Base-by-base conservation (phyloP, 2,329 filamentous ascomycete genomes). In the Alternaria novae-zelandiae region DNA sequence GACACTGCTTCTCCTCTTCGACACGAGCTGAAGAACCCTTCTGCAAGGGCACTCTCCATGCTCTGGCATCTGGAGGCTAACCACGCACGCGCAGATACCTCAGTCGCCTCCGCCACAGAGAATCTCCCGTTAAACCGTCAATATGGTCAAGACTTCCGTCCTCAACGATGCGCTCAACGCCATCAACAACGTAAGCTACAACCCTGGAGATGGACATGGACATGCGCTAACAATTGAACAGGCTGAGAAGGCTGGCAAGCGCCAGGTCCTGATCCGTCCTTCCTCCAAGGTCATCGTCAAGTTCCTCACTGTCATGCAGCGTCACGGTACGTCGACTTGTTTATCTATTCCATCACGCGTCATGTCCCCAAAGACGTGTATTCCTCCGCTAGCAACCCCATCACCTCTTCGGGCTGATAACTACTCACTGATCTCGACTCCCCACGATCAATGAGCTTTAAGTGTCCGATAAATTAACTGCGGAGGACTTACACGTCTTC, bases 241-340 rank as follows among this genome's bases (percentile, higher is more conserved):
- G 36, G 58, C 96, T 89, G 96, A 99, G 90, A 98, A 99, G 92
- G 88, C 92, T 79, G 96, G 96, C 87, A 98, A 98, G 92, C 94
- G 96, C 82, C 96, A 99, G 88, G 96, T 98, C 83, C 82, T 99
- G 84, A 97, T 99, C 89, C 91, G 94, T 81, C 96, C 96, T 79
- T 92, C 89, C 84, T 98, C 96, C 85, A 99, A 99, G 92, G 96
- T 99, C 88, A 99, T 99, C 81, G 98, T 99, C 81, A 98, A 98
- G 90, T 99, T 98, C 91, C 89, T 99, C 82, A 89, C 89, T 83
- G 95, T 98, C 84, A 99, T 99, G 96, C 96, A 99, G 88, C 93
- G 92, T 86, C 96, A 99, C 88, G 96, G 96, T 98, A 96, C 74
- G 94, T 92, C 53, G 26, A 26, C 47, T 59, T 12, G 5, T 70